Percentiles rank a stretch among this genome's conserved stretches.
Evolutionary conservation across 1,284 basidiomycete genomes (phyloP).

Genomic region (Neotropicomus parvogracilis): DNA sequence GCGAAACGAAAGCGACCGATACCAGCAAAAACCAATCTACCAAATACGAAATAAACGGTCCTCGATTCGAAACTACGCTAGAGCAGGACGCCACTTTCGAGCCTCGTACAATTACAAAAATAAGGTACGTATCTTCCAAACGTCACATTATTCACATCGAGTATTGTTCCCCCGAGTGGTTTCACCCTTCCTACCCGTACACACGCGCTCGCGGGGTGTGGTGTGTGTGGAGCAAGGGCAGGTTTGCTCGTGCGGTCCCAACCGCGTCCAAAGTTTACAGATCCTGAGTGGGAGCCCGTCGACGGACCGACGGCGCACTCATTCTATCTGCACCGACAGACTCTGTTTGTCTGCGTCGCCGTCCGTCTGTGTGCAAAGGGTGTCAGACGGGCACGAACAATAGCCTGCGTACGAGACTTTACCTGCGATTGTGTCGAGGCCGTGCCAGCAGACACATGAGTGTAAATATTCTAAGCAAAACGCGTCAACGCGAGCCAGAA

Average conservation of each 20-base stretch:
- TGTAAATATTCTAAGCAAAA: constrained; percentile 15
- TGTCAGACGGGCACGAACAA: not conserved
- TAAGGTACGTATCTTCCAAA: not conserved
- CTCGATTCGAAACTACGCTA: not conserved
- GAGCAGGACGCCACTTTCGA: too few relatives aligned
- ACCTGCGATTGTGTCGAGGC: constrained; percentile 25
- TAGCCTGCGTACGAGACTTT: too few relatives aligned
- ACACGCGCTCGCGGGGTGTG: not conserved
- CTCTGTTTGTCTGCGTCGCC: constrained; percentile 8
- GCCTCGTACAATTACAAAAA: not conserved
- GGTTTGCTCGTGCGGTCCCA: not conserved
- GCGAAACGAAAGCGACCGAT: not conserved
- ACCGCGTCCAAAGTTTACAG: not conserved
- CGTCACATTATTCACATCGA: not conserved
- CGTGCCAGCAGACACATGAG: constrained; percentile 15
- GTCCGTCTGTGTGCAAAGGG: constrained; percentile 21
- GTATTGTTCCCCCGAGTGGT: not conserved
- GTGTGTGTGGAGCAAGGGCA: not conserved
- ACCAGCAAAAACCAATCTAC: not conserved
- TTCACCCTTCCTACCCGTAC: not conserved
- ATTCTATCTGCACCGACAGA: constrained; percentile 8
- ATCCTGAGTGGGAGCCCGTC: not conserved
- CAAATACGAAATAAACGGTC: too few relatives aligned
- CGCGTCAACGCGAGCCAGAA: not conserved
- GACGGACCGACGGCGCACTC: not conserved